These are phyloP conservation scores for Sesbania bispinosa DNA, from an alignment of 306 rosid genomes.

Conservation along the genomic window DNA sequence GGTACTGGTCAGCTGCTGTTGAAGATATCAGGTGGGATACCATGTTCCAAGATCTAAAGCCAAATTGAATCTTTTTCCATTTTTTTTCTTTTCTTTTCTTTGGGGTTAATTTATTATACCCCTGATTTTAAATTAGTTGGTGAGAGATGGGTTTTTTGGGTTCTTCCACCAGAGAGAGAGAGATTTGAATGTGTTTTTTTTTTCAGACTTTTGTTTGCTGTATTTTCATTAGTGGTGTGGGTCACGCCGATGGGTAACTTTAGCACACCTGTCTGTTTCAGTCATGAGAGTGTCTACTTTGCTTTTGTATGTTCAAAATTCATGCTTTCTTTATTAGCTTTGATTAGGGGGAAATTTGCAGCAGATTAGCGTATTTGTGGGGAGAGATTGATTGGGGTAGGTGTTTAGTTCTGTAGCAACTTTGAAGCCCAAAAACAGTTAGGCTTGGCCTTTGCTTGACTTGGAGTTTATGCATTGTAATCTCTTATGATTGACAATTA, in stretches of 20 bases:
- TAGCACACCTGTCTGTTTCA: conserved; percentile 37
- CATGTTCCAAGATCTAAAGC: conserved; percentile 88
- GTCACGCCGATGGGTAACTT: conserved; percentile 53
- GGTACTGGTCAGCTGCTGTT: conserved; percentile 64
- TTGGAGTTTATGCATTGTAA: conserved; percentile 28
- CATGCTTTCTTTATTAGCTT: conserved; percentile 19
- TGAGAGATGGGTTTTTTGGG: conserved; percentile 67
- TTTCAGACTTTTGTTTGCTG: neutral
- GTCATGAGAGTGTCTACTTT: conserved; percentile 46
- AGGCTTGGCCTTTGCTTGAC: neutral
- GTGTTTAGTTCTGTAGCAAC: conserved; percentile 16
- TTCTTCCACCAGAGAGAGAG: conserved; percentile 68
- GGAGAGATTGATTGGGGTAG: conserved; percentile 36
- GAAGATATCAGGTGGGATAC: conserved; percentile 97
- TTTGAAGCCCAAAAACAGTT: conserved; percentile 12
- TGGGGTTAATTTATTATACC: neutral
- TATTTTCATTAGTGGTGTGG: conserved; percentile 41
- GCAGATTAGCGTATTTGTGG: conserved; percentile 30
- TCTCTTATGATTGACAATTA: conserved; percentile 26
- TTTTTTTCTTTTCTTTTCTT: neutral
- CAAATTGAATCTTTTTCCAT: conserved; percentile 45
- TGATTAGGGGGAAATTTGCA: conserved; percentile 21
- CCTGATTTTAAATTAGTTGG: conserved; percentile 37
- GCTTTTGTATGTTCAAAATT: conserved; percentile 35
- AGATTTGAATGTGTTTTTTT: conserved; percentile 31